Percentiles rank a stretch among this genome's conserved stretches.
Evolutionary conservation across 2,329 filamentous ascomycete species (phyloP).

Genomic region (Trichophyton simii): DNA sequence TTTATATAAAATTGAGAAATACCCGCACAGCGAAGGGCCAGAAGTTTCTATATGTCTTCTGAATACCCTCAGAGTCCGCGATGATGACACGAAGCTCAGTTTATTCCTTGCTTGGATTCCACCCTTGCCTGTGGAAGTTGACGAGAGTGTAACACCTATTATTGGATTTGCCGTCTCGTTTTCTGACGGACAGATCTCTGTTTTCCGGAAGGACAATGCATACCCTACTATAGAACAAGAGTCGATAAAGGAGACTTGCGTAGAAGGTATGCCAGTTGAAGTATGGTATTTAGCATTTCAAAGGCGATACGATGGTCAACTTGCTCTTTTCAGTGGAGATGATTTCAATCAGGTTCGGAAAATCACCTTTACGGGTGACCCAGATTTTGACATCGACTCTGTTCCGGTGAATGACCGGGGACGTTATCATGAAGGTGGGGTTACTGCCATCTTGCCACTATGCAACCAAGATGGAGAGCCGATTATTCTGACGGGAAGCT

Average conservation of each 20-base stretch:
- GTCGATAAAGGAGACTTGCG: conserved; percentile 63
- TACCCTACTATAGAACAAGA: conserved; percentile 22
- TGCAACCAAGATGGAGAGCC: conserved; percentile 35
- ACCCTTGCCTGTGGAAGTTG: background rate
- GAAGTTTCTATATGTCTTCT: conserved; percentile 22
- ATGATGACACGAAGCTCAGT: conserved; percentile 47
- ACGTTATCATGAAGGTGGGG: conserved; percentile 63
- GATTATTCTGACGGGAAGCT: conserved; percentile 73
- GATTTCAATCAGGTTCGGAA: conserved; percentile 28
- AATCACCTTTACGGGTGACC: conserved; percentile 14
- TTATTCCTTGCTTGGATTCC: conserved; percentile 66
- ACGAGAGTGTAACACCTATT: conserved; percentile 18
- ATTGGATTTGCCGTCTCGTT: conserved; percentile 57
- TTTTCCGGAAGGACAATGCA: conserved; percentile 34
- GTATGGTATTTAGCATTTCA: conserved; percentile 28
- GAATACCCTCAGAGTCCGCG: conserved; percentile 39
- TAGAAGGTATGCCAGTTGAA: conserved; percentile 34
- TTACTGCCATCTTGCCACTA: conserved; percentile 74
- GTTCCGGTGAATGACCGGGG: conserved; percentile 32
- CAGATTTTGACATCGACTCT: conserved; percentile 11
- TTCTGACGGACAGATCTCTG: conserved; percentile 51
- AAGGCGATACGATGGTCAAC: background rate
- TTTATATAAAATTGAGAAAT: conserved; percentile 24
- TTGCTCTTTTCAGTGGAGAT: conserved; percentile 29
- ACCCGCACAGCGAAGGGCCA: conserved; percentile 7